Evolutionary conservation across 1,284 basidiomycete genomes (phyloP), one percentile per base, ranked within the genome.

Genomic region (Ustilago lituana): DNA sequence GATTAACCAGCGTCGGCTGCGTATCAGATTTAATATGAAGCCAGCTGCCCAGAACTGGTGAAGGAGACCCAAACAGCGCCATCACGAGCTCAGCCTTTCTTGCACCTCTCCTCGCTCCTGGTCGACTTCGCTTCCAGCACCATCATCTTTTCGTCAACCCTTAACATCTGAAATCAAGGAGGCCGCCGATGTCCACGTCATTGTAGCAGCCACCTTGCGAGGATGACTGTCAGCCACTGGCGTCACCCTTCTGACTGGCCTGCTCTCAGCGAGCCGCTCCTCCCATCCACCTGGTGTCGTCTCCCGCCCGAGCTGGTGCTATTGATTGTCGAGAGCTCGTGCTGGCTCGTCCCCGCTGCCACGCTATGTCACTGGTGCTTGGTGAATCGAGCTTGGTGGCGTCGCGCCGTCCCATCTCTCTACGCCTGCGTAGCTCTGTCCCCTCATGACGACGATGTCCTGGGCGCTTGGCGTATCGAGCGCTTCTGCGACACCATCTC

Each of bases 401-500:
- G 54, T 8, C 31, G 22, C 12, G 23, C 49, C 41, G 32, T 57
- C 14, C 31, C 36, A n/a, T 48, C 64, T 14, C 54, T 67, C 4
- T 67, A 67, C 31, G 49, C 38, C 29, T 67, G 64, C 36, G 53
- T 67, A 8, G 32, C 37, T 4, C 19, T 67, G 9, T 67, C 64
- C 5, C 64, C 64, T 26, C 49, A 44, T 4, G 64, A 67, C 29
- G 50, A 43, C 5, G 64, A 67, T 33, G 23, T 9, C 2, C 6
- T 36, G 12, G 64, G 64, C 22, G 53, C 53, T 1, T 50, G 47
- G 46, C 65, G 59, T 15, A 68, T 68, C 35, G 37, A 59, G 38
- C 41, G 59, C 19, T 68, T 68, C 40, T 68, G 65, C 35, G 51
- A 68, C 15, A 62, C 65, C 38, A 56, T 68, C 36, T 55, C 51